Evolutionary conservation across 2,329 filamentous ascomycete genomes (phyloP).

Genomic region (Aplosporella prunicola): DNA sequence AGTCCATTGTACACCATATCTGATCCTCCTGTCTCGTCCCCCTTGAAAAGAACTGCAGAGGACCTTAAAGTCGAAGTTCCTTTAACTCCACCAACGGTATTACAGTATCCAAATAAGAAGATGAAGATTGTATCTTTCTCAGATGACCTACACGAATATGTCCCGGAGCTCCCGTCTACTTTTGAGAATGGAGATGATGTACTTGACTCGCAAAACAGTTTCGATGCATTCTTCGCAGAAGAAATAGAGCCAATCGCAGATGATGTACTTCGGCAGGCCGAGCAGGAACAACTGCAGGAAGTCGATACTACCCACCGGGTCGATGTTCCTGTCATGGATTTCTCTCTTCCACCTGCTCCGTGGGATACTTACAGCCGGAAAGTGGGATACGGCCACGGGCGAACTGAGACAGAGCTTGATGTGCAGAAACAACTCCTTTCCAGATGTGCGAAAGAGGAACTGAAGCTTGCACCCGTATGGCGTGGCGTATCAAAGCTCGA

Average conservation of each 20-base stretch:
- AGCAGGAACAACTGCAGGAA: slow-evolving; percentile 38
- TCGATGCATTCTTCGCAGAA: slow-evolving; percentile 26
- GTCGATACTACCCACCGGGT: slow-evolving; percentile 41
- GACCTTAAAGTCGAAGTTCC: slow-evolving; percentile 39
- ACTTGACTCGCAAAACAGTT: slow-evolving; percentile 20
- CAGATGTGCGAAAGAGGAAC: slow-evolving; percentile 15
- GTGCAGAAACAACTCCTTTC: slow-evolving; percentile 15
- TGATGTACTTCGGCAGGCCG: slow-evolving; percentile 24
- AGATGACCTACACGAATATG: slow-evolving; percentile 26
- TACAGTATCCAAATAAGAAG: slow-evolving; percentile 29
- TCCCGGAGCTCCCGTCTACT: slow-evolving; percentile 22
- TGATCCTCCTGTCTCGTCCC: too few relatives aligned
- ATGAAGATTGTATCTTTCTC: slow-evolving; percentile 32
- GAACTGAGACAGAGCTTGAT: slow-evolving; percentile 18
- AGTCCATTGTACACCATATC: too few relatives aligned
- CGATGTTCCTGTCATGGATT: slow-evolving; percentile 39
- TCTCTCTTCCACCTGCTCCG: slow-evolving; percentile 33
- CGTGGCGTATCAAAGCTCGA: slow-evolving; percentile 31
- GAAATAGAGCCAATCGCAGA: slow-evolving; percentile 28
- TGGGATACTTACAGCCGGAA: slow-evolving; percentile 34
- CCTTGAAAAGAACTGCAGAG: slow-evolving; percentile 22
- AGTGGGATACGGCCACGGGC: slow-evolving; percentile 6
- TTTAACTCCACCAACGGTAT: slow-evolving; percentile 15
- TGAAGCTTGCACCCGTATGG: slow-evolving; percentile 30
- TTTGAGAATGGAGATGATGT: slow-evolving; percentile 15